Percentiles rank a stretch among this genome's conserved stretches.
phyloP scores from a whole-genome alignment of 108 stramenopile species.

The Stephanodiscus minutulus region DNA sequence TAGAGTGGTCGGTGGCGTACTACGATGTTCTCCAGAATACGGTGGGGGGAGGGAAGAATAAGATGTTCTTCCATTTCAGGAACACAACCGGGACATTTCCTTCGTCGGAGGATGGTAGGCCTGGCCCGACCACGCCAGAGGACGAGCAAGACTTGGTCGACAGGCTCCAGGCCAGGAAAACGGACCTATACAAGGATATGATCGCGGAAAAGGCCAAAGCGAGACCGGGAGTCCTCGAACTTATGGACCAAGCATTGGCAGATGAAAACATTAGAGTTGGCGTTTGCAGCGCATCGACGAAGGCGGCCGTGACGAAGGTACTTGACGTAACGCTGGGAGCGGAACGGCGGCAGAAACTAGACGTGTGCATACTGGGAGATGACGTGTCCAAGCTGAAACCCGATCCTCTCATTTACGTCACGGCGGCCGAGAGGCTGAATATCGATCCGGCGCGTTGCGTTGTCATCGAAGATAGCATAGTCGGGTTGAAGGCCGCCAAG shows the following conservation, averaged over 20 bases:
- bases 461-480: constrained; percentile 87
- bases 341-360: constrained; percentile 65
- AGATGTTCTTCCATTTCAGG: constrained; percentile 88
- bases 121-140: constrained; percentile 61
- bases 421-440: constrained; percentile 68
- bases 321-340: constrained; percentile 77
- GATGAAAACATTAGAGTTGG: constrained; percentile 79
- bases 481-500: constrained; percentile 87
- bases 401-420: constrained; percentile 84
- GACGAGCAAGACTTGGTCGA: constrained; percentile 77
- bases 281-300: constrained; percentile 90
- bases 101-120: constrained; percentile 45
- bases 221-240: constrained; percentile 78
- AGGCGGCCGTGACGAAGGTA: constrained; percentile 82
- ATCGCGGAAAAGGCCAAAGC: constrained; percentile 73
- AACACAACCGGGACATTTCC: constrained; percentile 65
- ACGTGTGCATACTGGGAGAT: constrained; percentile 89
- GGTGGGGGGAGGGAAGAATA: constrained; percentile 90
- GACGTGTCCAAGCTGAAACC: constrained; percentile 89
- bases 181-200: constrained; percentile 76
- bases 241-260: constrained; percentile 89
- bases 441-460: constrained; percentile 70
- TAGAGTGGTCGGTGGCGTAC: constrained; percentile 81
- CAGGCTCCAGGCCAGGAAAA: constrained; percentile 82
- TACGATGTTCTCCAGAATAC: constrained; percentile 90